Evolutionary conservation across 371 early-diverging fungal genomes (phyloP).

Genomic region (Chytridium lagenaria): DNA sequence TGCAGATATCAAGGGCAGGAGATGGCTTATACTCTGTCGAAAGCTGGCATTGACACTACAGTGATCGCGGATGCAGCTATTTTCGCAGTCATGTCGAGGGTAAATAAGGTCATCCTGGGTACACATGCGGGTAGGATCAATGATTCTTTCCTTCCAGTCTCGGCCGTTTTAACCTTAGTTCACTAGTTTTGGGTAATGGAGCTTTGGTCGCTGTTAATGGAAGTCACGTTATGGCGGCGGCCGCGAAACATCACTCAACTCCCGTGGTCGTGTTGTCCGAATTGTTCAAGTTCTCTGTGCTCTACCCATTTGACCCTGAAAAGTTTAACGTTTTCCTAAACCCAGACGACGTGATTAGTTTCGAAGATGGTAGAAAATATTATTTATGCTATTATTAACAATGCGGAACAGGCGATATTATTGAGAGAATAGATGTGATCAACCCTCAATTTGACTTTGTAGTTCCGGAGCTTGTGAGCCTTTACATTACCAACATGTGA

Average conservation of each 20-base stretch:
- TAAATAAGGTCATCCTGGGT: constrained; percentile 95
- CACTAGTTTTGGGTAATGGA: constrained; percentile 93
- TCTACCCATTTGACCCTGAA: constrained; percentile 87
- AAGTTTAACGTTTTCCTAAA: constrained; percentile 75
- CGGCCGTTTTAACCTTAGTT: too few relatives aligned
- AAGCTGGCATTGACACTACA: constrained; percentile 88
- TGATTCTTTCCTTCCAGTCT: too few relatives aligned
- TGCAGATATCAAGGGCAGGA: constrained; percentile 77
- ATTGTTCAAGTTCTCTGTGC: constrained; percentile 84
- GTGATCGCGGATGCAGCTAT: constrained; percentile 92
- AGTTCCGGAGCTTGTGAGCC: constrained; percentile 81
- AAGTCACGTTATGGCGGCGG: constrained; percentile 81
- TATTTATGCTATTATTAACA: not conserved
- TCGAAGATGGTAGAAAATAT: constrained; percentile 64
- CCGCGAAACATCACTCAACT: constrained; percentile 89
- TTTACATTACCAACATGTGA: constrained; percentile 91
- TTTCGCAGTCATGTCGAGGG: constrained; percentile 96
- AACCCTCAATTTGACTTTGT: constrained; percentile 93
- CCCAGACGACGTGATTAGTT: constrained; percentile 82
- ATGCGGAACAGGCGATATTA: constrained; percentile 61
- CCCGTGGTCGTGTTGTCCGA: constrained; percentile 89
- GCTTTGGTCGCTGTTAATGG: constrained; percentile 87
- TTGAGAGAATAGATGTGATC: constrained; percentile 77
- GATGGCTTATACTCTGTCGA: constrained; percentile 78
- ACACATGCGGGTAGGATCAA: constrained; percentile 91